phyloP scores from a whole-genome alignment of 2,329 filamentous ascomycete genomes.

The Helicocarpus griseus region DNA sequence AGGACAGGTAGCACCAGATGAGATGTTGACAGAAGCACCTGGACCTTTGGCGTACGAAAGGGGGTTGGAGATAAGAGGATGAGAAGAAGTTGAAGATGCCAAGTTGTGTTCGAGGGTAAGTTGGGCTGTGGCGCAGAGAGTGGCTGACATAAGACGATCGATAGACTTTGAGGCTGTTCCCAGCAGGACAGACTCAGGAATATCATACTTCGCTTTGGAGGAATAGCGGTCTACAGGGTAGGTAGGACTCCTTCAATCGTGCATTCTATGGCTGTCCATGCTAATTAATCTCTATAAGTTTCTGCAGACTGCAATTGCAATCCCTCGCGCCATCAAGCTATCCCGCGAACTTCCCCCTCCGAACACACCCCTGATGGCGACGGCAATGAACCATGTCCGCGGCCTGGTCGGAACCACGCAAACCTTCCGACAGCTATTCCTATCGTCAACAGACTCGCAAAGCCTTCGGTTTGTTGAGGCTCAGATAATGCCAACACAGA shows the following conservation, averaged over 20 bases:
- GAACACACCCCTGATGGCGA: not conserved
- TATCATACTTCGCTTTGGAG: no score
- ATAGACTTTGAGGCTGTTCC: no score
- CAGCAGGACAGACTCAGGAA: no score
- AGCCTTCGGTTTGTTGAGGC: not conserved
- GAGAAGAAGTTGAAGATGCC: not conserved
- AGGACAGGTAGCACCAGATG: not conserved
- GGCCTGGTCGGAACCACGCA: slow-evolving; percentile 16
- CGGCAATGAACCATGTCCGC: slow-evolving; percentile 25
- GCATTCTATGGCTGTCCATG: not conserved
- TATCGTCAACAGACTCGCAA: not conserved
- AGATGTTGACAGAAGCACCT: not conserved
- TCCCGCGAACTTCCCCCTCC: not conserved
- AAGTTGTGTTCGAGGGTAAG: not conserved
- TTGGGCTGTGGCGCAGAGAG: not conserved
- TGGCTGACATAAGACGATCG: slow-evolving; percentile 1
- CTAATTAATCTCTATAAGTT: not conserved
- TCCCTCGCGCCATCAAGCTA: not conserved
- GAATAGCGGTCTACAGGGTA: not conserved
- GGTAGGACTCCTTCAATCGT: not conserved
- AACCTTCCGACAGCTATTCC: slow-evolving; percentile 2
- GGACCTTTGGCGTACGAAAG: not conserved
- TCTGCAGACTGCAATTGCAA: not conserved
- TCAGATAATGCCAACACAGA: not conserved
- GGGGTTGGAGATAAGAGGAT: not conserved